phyloP scores from a whole-genome alignment of 768 basidiomycete genomes.

The Lentinula sp. region DNA sequence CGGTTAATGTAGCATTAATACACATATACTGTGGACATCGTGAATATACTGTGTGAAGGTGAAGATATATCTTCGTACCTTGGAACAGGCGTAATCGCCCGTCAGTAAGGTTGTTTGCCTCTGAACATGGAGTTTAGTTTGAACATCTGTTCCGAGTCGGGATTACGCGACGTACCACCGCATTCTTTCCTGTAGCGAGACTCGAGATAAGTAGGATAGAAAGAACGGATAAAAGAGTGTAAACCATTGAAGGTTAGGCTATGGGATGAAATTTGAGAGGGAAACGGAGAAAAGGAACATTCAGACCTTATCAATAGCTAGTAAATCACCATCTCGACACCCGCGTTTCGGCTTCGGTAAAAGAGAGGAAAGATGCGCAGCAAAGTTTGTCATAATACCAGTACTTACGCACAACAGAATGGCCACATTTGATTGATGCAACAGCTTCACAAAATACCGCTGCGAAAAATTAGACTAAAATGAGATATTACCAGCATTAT shows the following conservation, averaged over 20 bases:
- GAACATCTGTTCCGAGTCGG: background rate
- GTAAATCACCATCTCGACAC: background rate
- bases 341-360: background rate
- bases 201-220: background rate
- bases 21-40: conserved; percentile 30
- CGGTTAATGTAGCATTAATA: conserved; percentile 38
- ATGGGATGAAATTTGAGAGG: background rate
- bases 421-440: background rate
- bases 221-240: background rate
- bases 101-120: conserved; percentile 7
- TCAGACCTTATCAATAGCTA: background rate
- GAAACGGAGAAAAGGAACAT: background rate
- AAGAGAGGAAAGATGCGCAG: background rate
- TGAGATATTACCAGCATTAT: no score
- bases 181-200: background rate
- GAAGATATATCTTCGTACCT: conserved; percentile 4
- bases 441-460: no score
- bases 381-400: background rate
- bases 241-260: background rate
- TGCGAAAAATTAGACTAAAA: no score
- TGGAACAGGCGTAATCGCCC: conserved; percentile 24
- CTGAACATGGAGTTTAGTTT: background rate
- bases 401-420: background rate
- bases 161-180: background rate
- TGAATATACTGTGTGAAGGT: background rate